A percentile compares a stretch with the other conserved stretches of the same genome.
Evolutionary conservation across 192 early-diverging fungal species (phyloP).

Genomic region (Coemansia sp.): DNA sequence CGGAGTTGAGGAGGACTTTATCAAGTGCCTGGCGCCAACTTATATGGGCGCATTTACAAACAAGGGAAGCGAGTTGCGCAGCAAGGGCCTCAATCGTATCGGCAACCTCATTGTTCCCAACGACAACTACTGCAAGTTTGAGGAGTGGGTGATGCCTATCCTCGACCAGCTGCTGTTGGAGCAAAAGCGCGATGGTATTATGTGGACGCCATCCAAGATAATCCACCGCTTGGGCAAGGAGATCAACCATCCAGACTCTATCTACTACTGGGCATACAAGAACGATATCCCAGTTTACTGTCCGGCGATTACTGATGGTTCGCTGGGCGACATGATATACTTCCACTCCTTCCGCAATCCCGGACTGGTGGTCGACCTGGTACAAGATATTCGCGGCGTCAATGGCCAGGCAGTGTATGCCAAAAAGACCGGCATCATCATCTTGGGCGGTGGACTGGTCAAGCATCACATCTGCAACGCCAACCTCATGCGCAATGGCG

Average conservation of each 20-base stretch:
- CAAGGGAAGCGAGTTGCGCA: conserved; percentile 77
- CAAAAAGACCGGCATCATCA: conserved; percentile 95
- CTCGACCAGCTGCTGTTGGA: conserved; percentile 92
- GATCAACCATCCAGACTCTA: conserved; percentile 86
- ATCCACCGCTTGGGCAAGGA: conserved; percentile 87
- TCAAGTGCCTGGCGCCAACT: conserved; percentile 92
- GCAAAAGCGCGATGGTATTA: conserved; percentile 76
- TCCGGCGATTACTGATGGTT: conserved; percentile 97
- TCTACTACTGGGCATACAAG: conserved; percentile 98
- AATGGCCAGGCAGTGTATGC: conserved; percentile 96
- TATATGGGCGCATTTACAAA: conserved; percentile 82
- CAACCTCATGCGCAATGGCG: conserved; percentile 98
- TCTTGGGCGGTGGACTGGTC: conserved; percentile 94
- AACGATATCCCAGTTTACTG: conserved; percentile 98
- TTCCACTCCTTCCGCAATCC: conserved; percentile 98
- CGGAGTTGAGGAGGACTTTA: conserved; percentile 98
- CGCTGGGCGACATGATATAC: conserved; percentile 99
- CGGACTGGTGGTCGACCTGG: conserved; percentile 92
- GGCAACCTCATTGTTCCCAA: conserved; percentile 98
- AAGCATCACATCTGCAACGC: conserved; percentile 99
- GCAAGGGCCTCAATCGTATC: conserved; percentile 92
- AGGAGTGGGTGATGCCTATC: conserved; percentile 97
- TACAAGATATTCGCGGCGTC: conserved; percentile 85
- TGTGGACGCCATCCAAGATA: conserved; percentile 94
- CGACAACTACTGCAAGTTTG: conserved; percentile 99